Base-by-base conservation (phyloP, 108 stramenopile genomes). In the Cylindrotheca closterium region DNA sequence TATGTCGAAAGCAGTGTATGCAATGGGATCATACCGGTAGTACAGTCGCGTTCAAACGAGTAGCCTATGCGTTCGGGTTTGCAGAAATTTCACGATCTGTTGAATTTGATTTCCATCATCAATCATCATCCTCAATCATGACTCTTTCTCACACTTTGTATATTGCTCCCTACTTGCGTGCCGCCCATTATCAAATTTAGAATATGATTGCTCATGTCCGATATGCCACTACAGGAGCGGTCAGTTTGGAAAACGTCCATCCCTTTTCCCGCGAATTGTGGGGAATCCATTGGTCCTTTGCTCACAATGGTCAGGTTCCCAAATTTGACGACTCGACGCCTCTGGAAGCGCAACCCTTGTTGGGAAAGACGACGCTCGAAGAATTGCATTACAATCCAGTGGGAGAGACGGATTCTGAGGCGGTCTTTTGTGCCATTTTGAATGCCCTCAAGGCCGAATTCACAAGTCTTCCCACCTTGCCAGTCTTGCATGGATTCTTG, bases 191-290 rank as follows among this genome's bases (percentile, higher is more conserved):
- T n/a, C n/a, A n/a, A n/a, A n/a, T 42, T 7, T 15, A 42, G 32
- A 92, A 93, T 56, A 93, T 96, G 85, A 91, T 96, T 67, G 83
- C 94, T 1, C 96, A 96, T 60, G 82, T 96, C 46, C 87, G 96
- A 49, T 91, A 85, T 60, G 96, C 96, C 15, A 96, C 96, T 0
- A 82, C 84, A 29, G 96, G 96, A 0, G 63, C 28, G 10, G 89
- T 90, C 7, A 52, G 51, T 18, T 55, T 95, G 52, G 89, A 91
- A 57, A 96, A 96, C 73, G 96, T 96, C 7, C 96, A 96, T 75
- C 96, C 96, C 0, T 96, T 95, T 71, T 63, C 77, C 22, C 67
- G 96, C 47, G 93, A 94, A 77, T 69, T 92, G 77, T 86, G 86
- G 86, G 90, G 90, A 0, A 93, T 91, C 51, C 73, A 82, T 29